A percentile compares a stretch with the other conserved stretches of the same genome.
phyloP scores from a whole-genome alignment of 257 asterid genomes.

The Solanum dulcamara region DNA sequence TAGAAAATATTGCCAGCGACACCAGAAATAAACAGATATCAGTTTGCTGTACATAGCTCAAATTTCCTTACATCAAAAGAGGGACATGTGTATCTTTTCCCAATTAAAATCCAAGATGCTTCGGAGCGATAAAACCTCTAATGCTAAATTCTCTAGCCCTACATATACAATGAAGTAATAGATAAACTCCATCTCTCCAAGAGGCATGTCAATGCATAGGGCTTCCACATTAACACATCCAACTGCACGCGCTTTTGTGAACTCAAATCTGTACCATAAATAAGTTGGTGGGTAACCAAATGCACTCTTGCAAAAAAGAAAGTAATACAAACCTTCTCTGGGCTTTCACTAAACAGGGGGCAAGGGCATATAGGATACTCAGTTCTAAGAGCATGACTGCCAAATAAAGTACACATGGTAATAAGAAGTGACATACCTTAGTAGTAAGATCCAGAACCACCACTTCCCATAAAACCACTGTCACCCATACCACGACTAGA shows the following conservation, averaged over 20 bases:
- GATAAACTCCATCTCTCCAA: neutral
- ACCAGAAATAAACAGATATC: neutral
- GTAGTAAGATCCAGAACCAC: constrained; percentile 82
- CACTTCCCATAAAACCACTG: constrained; percentile 66
- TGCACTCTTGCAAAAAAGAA: constrained; percentile 5
- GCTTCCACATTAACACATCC: constrained; percentile 4
- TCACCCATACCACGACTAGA: constrained; percentile 71
- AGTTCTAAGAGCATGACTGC: neutral
- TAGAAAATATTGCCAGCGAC: neutral
- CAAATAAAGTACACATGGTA: neutral
- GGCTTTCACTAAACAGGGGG: neutral
- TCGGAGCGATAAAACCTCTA: neutral
- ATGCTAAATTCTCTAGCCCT: neutral
- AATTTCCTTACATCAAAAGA: constrained; percentile 10
- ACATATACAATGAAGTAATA: constrained; percentile 1
- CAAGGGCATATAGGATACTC: neutral
- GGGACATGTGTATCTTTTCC: neutral
- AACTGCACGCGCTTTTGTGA: constrained; percentile 19
- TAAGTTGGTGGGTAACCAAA: constrained; percentile 17
- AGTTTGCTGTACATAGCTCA: neutral
- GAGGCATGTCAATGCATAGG: neutral
- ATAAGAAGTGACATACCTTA: constrained; percentile 30
- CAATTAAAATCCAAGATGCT: neutral
- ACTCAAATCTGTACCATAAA: constrained; percentile 22
- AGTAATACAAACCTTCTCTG: neutral